Base-by-base conservation (phyloP, 73 alveolate genomes). In the Durusdinium trenchii region DNA sequence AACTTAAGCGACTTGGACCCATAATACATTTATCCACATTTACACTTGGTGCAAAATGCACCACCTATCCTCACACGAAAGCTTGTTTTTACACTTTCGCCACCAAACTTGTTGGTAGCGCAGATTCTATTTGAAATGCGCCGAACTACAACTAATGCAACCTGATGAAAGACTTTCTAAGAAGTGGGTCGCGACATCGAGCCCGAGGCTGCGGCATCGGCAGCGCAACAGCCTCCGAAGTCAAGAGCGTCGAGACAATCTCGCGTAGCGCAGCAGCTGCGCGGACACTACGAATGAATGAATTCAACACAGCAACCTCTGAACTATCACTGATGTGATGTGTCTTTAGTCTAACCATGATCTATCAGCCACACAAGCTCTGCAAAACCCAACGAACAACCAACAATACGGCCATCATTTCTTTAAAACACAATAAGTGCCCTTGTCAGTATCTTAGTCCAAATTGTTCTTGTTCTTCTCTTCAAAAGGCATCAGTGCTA, bases 141-240 rank as follows among this genome's bases (percentile, higher is more conserved):
- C 78, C 78, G 78, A 9, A 64, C 26, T 9, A 14, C 26, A 64
- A 64, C 78, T 64, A 26, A 64, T 26, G 78, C 78, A 64, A 64
- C 26, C 26, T 14, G 26, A 64, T 26, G 38, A 26, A 64, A 14
- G 38, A 26, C 42, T 26, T 64, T 64, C 38, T 26, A 64, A 42
- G 78, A 64, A 64, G 78, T 64, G 78, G 78, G 32, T 64, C 78
- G 38, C 38, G 78, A 64, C 78, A 26, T 64, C 78, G 78, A 64
- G 78, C 78, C 78, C 32, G 78, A 64, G 78, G 78, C 78, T 64
- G 78, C 78, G 78, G 78, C 78, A 42, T 26, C 78, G 26, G 78
- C 78, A 64, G 78, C 78, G 32, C 78, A 64, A 26, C 78, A 14
- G 78, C 78, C 78, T 64, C 78, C 32, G 78, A 26, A 26, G n/a